Conservation (phyloP, 768 basidiomycete genomes). For the Asterophora lycoperdoides region DNA sequence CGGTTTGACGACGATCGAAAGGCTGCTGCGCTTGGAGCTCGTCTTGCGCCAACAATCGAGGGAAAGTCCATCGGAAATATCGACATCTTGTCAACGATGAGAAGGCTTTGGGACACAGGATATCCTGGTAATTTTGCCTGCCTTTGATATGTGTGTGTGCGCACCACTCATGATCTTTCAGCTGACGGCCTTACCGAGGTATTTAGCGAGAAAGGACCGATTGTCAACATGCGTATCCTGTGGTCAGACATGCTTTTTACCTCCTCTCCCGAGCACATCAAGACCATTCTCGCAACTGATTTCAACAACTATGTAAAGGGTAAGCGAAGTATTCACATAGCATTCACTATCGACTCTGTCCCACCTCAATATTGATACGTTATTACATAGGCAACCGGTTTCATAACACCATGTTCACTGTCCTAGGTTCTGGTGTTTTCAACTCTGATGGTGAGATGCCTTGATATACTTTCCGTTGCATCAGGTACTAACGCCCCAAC, state of each 20-base stretch:
- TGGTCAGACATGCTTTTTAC: conserved; percentile 47
- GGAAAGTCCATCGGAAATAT: conserved; percentile 44
- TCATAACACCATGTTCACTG: conserved; percentile 36
- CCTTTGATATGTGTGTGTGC: background rate
- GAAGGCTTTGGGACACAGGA: conserved; percentile 36
- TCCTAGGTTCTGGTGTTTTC: conserved; percentile 64
- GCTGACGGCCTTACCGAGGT: conserved; percentile 40
- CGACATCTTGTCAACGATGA: conserved; percentile 36
- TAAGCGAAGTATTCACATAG: conserved; percentile 10
- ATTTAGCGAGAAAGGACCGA: conserved; percentile 34
- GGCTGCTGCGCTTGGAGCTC: conserved; percentile 44
- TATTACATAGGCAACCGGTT: conserved; percentile 49
- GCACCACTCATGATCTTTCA: conserved; percentile 14
- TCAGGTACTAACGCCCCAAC: background rate
- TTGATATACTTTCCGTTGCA: background rate
- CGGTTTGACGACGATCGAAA: conserved; percentile 28
- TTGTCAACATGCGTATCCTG: conserved; percentile 41
- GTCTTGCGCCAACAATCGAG: conserved; percentile 31
- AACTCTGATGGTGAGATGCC: conserved; percentile 53
- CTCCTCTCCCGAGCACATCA: conserved; percentile 50
- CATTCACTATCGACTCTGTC: too few species aligned
- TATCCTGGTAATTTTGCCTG: conserved; percentile 42
- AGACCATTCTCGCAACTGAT: conserved; percentile 52
- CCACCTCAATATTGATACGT: too few species aligned
- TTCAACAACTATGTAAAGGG: conserved; percentile 61